Conservation (phyloP, 768 basidiomycete species). For the Xerocomellus dryophilus region DNA sequence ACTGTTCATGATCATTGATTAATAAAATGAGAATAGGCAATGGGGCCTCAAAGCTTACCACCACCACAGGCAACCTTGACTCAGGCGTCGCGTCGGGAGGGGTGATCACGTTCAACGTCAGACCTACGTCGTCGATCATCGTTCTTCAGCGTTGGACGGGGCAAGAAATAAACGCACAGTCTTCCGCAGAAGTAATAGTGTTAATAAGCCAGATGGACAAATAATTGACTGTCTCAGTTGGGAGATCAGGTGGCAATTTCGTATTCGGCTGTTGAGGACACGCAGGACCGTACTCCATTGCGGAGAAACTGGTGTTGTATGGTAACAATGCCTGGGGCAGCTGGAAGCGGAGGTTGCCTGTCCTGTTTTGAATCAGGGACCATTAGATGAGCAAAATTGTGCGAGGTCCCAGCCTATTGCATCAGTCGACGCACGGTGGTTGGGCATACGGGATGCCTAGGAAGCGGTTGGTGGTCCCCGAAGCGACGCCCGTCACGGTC, state of each 20-base stretch:
- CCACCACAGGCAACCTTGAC: constrained; percentile 51
- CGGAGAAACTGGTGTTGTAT: constrained; percentile 7
- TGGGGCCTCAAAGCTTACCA: constrained; percentile 35
- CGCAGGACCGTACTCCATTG: constrained; percentile 3
- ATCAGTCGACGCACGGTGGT: neutral
- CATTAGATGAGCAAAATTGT: neutral
- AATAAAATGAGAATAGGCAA: neutral
- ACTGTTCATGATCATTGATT: constrained; percentile 16
- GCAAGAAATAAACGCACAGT: constrained; percentile 38
- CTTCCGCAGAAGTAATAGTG: constrained; percentile 37
- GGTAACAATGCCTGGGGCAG: constrained; percentile 5
- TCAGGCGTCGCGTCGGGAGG: constrained; percentile 39
- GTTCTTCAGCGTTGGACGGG: neutral
- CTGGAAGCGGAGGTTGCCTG: constrained; percentile 35
- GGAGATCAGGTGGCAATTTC: constrained; percentile 12
- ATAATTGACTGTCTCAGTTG: constrained; percentile 16
- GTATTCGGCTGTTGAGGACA: constrained; percentile 7
- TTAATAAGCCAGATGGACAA: constrained; percentile 30
- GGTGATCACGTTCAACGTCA: constrained; percentile 53
- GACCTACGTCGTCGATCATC: constrained; percentile 30
- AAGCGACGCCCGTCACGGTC: neutral
- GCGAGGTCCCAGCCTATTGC: no score
- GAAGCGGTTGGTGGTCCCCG: neutral
- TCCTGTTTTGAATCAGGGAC: constrained; percentile 17
- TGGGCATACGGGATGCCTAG: neutral